Conservation (phyloP, 1,284 basidiomycete genomes). For the Xerocomus amazonicus region DNA sequence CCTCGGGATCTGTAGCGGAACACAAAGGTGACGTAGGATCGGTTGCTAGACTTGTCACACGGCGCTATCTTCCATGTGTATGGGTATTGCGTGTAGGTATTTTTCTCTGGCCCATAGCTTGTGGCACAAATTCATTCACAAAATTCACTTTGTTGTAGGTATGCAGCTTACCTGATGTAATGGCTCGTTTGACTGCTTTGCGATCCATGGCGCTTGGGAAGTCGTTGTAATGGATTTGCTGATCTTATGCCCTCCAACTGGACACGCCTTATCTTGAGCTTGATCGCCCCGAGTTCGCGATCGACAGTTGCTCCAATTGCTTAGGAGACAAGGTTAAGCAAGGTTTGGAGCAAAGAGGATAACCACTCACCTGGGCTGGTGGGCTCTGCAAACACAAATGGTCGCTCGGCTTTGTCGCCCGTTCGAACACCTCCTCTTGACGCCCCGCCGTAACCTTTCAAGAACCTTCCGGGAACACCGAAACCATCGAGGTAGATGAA, state of each 20-base stretch:
- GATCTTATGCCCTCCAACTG: constrained; percentile 25
- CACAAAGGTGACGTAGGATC: constrained; percentile 55
- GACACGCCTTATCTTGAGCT: constrained; percentile 51
- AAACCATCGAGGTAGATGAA: constrained; percentile 60
- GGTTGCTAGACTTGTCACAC: constrained; percentile 37
- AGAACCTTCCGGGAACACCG: constrained; percentile 54
- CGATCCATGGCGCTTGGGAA: constrained; percentile 28
- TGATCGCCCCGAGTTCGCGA: constrained; percentile 48
- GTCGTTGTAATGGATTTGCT: constrained; percentile 39
- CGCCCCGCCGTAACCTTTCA: constrained; percentile 50
- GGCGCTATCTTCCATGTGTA: constrained; percentile 51
- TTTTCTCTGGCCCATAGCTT: constrained; percentile 42
- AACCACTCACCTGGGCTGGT: constrained; percentile 25
- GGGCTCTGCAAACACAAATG: constrained; percentile 52
- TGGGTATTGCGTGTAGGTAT: constrained; percentile 38
- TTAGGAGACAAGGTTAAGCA: constrained; percentile 2
- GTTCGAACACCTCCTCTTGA: constrained; percentile 46
- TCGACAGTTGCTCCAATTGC: constrained; percentile 15
- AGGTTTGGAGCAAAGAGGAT: not conserved
- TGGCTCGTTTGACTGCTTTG: constrained; percentile 36
- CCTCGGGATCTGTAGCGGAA: constrained; percentile 55
- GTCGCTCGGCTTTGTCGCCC: constrained; percentile 45
- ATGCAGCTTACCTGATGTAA: constrained; percentile 38
- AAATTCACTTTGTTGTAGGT: not conserved
- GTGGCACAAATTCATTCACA: constrained; percentile 1